These are phyloP conservation scores for Exophiala aquamarina DNA, from an alignment of 2,329 filamentous ascomycete genomes.

Conservation along the genomic window DNA sequence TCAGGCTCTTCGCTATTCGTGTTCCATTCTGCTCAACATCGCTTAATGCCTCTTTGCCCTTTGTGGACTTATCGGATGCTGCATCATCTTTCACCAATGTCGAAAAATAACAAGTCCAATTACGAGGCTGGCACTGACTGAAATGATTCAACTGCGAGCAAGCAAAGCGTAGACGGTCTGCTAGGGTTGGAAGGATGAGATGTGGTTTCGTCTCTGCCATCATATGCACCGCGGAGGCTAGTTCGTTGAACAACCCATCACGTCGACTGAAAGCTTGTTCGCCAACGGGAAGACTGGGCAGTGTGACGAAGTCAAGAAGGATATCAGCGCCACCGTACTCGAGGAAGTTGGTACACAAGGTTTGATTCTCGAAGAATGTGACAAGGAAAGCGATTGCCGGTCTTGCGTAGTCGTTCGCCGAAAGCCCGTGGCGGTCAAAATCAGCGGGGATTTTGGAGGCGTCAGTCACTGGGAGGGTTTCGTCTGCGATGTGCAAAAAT, in stretches of 20 bases:
- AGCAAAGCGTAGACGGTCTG: constrained; percentile 70
- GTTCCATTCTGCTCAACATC: constrained; percentile 63
- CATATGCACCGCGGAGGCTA: constrained; percentile 72
- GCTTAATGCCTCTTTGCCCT: constrained; percentile 29
- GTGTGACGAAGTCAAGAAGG: constrained; percentile 78
- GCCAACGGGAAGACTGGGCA: constrained; percentile 68
- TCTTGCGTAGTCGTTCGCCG: constrained; percentile 69
- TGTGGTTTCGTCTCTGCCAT: constrained; percentile 80
- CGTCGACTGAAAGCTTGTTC: constrained; percentile 39
- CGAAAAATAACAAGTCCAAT: constrained; percentile 63
- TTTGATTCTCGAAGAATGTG: constrained; percentile 73
- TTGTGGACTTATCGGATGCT: constrained; percentile 20
- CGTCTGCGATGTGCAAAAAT: constrained; percentile 29
- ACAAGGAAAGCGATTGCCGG: constrained; percentile 75
- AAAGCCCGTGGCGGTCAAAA: constrained; percentile 50
- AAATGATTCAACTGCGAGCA: constrained; percentile 69
- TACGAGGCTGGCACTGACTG: constrained; percentile 47
- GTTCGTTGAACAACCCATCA: constrained; percentile 60
- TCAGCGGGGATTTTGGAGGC: constrained; percentile 33
- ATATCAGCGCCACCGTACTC: constrained; percentile 72
- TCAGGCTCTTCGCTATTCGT: constrained; percentile 72
- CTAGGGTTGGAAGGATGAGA: constrained; percentile 75
- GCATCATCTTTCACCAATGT: constrained; percentile 52
- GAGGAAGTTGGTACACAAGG: constrained; percentile 72
- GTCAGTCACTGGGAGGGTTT: constrained; percentile 15